A percentile compares a stretch with the other conserved stretches of the same genome.
phyloP scores from a whole-genome alignment of 2,329 filamentous ascomycete species.

The Neonectria sp. region DNA sequence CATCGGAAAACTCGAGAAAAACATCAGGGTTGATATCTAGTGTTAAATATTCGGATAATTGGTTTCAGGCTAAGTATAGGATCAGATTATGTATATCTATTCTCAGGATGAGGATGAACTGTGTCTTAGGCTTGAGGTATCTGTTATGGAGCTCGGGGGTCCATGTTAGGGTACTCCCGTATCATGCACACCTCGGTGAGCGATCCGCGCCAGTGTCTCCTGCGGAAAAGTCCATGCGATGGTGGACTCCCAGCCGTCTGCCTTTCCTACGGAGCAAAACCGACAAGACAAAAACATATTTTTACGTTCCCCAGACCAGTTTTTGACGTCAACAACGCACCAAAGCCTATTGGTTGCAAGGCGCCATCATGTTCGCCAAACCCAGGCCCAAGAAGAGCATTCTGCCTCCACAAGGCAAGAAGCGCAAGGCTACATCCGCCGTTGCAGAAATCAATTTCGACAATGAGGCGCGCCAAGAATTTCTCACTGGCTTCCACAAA shows the following conservation, averaged over 20 bases:
- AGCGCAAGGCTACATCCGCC: slow-evolving; percentile 71
- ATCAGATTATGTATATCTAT: no score
- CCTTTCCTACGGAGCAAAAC: slow-evolving; percentile 12
- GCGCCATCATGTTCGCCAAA: slow-evolving; percentile 64
- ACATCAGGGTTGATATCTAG: no score
- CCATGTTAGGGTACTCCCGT: slow-evolving; percentile 11
- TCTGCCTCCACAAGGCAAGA: slow-evolving; percentile 75
- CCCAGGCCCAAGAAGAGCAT: slow-evolving; percentile 71
- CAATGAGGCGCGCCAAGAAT: slow-evolving; percentile 83
- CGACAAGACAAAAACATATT: slow-evolving; percentile 1
- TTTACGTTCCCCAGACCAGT: not conserved
- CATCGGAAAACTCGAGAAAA: no score
- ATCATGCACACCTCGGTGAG: slow-evolving; percentile 49
- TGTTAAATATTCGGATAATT: no score
- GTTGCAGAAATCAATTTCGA: slow-evolving; percentile 92
- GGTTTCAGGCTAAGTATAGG: no score
- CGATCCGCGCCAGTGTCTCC: slow-evolving; percentile 20
- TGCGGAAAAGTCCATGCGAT: slow-evolving; percentile 41
- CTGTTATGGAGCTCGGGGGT: no score
- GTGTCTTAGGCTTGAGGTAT: no score
- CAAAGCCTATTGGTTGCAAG: not conserved
- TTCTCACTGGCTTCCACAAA: slow-evolving; percentile 96
- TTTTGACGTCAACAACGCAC: not conserved
- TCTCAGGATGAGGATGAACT: no score
- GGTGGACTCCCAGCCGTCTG: slow-evolving; percentile 33